Base-by-base conservation (phyloP, 768 basidiomycete genomes). In the Agrocybe chaxingu region DNA sequence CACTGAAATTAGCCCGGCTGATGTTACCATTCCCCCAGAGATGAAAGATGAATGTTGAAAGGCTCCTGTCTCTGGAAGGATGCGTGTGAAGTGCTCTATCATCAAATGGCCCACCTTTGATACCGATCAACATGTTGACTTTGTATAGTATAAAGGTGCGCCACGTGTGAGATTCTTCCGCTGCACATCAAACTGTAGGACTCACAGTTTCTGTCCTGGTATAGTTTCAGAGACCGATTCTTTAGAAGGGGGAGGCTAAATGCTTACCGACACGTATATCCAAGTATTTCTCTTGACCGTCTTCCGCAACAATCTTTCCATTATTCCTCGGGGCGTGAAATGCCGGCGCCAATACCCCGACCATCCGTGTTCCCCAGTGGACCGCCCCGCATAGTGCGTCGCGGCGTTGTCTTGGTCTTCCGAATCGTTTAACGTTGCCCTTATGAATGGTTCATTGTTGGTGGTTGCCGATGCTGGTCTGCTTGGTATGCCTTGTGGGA, bases 21-120 rank as follows among this genome's bases (percentile, higher is more conserved):
- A 83, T 3, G 83, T 82, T 5, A 85, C 83, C 33, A 79, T 62
- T 1, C 84, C 82, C 1, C 82, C 81, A 3, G 73, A 65, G 1
- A 77, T 65, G 53, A 83, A 80, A 0, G 82, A 82, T 0, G 84
- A 85, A 61, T 87, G 86, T 53, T 86, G 85, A 54, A 87, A 86
- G 3, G 66, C 67, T 5, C 84, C 84, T 8, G 80, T 78, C 50
- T 73, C 74, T 71, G 31, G 13, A 30, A 47, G n/a, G 9, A 41
- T 29, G 8, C 24, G 7, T 34, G 24, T 29, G 8, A 38, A 24
- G 42, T 45, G 10, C 30, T 10, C 11, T 35, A 12, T 38, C 7
- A 13, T n/a, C 30, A 16, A 32, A 16, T 11, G 35, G 11, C 32
- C 47, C 56, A 72, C 74, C 71, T 70, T 88, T 87, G 56, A 88